These are phyloP conservation scores for Phoma sp. DNA, from an alignment of 2,329 filamentous ascomycete species.

Conservation along the genomic window DNA sequence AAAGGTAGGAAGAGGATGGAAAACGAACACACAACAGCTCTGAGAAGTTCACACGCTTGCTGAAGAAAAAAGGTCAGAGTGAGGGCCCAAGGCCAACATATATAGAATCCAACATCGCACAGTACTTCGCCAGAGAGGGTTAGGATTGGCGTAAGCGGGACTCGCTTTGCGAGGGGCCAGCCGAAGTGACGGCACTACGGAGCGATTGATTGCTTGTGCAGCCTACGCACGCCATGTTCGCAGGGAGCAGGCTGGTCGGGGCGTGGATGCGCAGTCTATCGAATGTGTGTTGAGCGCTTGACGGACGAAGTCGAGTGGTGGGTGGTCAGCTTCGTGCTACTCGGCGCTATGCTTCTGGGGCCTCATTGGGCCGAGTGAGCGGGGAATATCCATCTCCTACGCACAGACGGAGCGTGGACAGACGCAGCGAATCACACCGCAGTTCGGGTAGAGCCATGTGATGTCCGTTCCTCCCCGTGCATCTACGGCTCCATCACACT, in stretches of 20 bases:
- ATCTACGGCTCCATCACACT: conserved; percentile 42
- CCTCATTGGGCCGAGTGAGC: conserved; percentile 32
- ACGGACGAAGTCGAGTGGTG: conserved; percentile 43
- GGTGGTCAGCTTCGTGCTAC: conserved; percentile 36
- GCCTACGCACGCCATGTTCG: conserved; percentile 31
- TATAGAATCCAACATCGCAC: conserved; percentile 39
- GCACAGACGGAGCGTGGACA: conserved; percentile 40
- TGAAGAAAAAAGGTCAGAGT: conserved; percentile 53
- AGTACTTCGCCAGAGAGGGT: conserved; percentile 26
- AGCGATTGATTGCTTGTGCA: conserved; percentile 46
- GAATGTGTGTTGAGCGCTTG: conserved; percentile 47
- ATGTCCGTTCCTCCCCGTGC: conserved; percentile 35
- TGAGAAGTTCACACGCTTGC: conserved; percentile 59
- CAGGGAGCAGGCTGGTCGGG: conserved; percentile 40
- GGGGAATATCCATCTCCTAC: conserved; percentile 29
- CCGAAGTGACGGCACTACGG: conserved; percentile 39
- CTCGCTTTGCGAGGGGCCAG: conserved; percentile 31
- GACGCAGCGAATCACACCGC: conserved; percentile 35
- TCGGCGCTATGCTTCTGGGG: conserved; percentile 27
- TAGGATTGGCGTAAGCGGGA: conserved; percentile 27
- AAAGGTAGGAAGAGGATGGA: conserved; percentile 51
- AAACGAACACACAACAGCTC: conserved; percentile 59
- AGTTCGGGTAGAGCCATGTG: conserved; percentile 32
- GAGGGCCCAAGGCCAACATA: conserved; percentile 42
- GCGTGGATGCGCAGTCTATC: conserved; percentile 46